phyloP scores from a whole-genome alignment of 345 rosid genomes.

The Trapa bicornis region DNA sequence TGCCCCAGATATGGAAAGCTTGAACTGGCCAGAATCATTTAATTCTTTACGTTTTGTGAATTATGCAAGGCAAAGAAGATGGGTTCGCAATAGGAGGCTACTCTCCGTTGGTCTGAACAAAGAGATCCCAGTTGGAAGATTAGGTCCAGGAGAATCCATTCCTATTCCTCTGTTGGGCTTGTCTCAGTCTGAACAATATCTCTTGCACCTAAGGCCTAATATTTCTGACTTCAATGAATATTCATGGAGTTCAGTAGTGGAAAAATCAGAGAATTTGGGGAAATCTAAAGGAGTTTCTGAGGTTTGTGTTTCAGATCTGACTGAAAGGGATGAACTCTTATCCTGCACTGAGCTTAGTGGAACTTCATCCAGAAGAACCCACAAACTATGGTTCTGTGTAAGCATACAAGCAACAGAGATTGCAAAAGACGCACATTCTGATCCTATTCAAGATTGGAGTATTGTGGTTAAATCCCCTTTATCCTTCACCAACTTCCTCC shows the following conservation, averaged over 20 bases:
- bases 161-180: conserved; percentile 69
- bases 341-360: conserved; percentile 51
- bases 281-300: conserved; percentile 32
- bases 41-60: conserved; percentile 28
- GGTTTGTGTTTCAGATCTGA: conserved; percentile 56
- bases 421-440: conserved; percentile 59
- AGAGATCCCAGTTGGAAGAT: conserved; percentile 46
- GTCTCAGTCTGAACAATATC: conserved; percentile 45
- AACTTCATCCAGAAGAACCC: conserved; percentile 43
- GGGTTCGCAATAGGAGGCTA: conserved; percentile 42
- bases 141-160: conserved; percentile 56
- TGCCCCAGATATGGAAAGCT: conserved; percentile 44
- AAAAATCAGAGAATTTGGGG: conserved; percentile 22
- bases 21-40: conserved; percentile 47
- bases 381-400: conserved; percentile 67
- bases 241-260: conserved; percentile 79
- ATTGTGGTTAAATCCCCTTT: conserved; percentile 77
- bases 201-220: conserved; percentile 52
- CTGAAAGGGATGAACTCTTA: conserved; percentile 55
- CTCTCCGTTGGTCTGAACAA: conserved; percentile 17
- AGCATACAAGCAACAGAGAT: conserved; percentile 65
- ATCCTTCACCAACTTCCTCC: conserved; percentile 69
- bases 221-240: conserved; percentile 32
- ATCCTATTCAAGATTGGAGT: conserved; percentile 88
- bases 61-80: conserved; percentile 53